Evolutionary conservation across 139 green algal species (phyloP), one percentile per base, ranked within the genome.

Genomic region (Coelastrella sp.): DNA sequence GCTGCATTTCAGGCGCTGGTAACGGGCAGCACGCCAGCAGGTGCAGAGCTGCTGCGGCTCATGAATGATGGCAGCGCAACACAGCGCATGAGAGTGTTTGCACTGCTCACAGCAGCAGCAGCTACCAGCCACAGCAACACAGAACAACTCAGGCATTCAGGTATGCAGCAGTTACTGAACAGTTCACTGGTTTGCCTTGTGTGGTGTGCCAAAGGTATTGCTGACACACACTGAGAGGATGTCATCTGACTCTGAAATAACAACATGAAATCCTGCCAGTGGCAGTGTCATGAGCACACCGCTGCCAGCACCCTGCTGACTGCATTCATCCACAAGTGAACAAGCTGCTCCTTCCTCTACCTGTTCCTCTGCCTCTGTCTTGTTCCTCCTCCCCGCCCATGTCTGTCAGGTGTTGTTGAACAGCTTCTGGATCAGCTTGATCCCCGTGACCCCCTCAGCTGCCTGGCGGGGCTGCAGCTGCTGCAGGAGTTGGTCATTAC

Each of bases 401-500:
- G 12, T 58, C 59, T 10, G 27, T 5, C 84, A 89, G 91, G 91
- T 8, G 60, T 91, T 68, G 79, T 93, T 15, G 17, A 63, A 6
- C 80, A 85, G 56, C 65, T 93, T 63, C 63, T 90, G 27, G 25
- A 27, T 7, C 75, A 91, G 82, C 74, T 93, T 17, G 58, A 91
- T 14, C 82, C 82, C 7, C 17, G 27, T 1, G 91, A 93, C 87
- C 72, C 85, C 6, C 49, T 89, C 6, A n/a, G 72, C 12, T 89
- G 72, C 72, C 73, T 89, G 7, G 85, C 65, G 20, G 85, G 72
- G 68, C 70, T 93, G 15, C 82, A 87, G 65, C 66, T 93, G 27
- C 91, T 90, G 76, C 91, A 91, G 87, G 81, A 91, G 75, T 49
- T 93, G 8, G n/a, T 56, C 22, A n/a, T 90, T n/a, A 58, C 78